phyloP scores from a whole-genome alignment of 2,329 filamentous ascomycete genomes.

The Aspergillus sp. region DNA sequence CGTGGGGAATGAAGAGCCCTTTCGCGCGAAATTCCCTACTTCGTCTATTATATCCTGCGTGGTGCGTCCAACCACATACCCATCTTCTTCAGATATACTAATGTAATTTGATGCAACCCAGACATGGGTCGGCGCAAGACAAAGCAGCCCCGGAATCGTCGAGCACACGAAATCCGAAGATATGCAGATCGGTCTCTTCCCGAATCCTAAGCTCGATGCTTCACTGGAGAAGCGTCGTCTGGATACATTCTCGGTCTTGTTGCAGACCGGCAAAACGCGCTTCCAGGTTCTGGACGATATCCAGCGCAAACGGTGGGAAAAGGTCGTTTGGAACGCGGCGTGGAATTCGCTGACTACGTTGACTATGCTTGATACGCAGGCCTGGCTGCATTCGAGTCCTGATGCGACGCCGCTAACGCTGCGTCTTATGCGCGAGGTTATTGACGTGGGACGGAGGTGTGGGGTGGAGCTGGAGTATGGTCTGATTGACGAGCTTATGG shows the following conservation, averaged over 20 bases:
- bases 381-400: slow-evolving; percentile 41
- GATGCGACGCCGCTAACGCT: slow-evolving; percentile 41
- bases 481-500: slow-evolving; percentile 40
- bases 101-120: not conserved
- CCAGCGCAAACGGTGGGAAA: slow-evolving; percentile 41
- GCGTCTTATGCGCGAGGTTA: slow-evolving; percentile 45
- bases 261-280: slow-evolving; percentile 44
- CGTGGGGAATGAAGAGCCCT: slow-evolving; percentile 43
- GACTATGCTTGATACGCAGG: slow-evolving; percentile 44
- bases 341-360: slow-evolving; percentile 46
- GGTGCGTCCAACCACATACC: slow-evolving; percentile 32
- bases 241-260: slow-evolving; percentile 40
- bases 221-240: slow-evolving; percentile 29
- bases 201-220: slow-evolving; percentile 39
- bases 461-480: slow-evolving; percentile 38
- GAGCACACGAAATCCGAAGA: slow-evolving; percentile 55
- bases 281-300: slow-evolving; percentile 38
- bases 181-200: slow-evolving; percentile 56
- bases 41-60: slow-evolving; percentile 40
- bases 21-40: slow-evolving; percentile 31
- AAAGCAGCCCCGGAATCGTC: slow-evolving; percentile 51
- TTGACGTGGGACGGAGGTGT: slow-evolving; percentile 39
- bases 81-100: too few species aligned
- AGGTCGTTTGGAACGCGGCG: slow-evolving; percentile 43
- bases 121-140: slow-evolving; percentile 52